Evolutionary conservation across 495 filamentous ascomycete species (phyloP).

Genomic region (Xylaria longipes): DNA sequence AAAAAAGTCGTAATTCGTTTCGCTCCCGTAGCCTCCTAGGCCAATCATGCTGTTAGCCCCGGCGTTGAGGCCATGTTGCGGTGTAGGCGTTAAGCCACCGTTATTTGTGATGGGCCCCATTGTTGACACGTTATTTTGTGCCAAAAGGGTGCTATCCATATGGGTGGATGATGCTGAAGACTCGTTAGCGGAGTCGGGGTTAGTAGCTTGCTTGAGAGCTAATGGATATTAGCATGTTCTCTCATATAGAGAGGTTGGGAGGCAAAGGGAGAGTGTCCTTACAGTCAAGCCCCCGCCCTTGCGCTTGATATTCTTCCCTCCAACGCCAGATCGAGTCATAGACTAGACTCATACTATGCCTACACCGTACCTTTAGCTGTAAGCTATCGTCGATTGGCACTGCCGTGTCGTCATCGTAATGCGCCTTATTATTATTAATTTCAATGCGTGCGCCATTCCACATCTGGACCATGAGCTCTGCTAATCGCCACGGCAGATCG

Average conservation of each 20-base stretch:
- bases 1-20: slow-evolving; percentile 79
- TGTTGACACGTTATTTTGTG: slow-evolving; percentile 41
- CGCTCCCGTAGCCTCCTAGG: slow-evolving; percentile 62
- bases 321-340: slow-evolving; percentile 94
- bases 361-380: slow-evolving; percentile 83
- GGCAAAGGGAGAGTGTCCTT: slow-evolving; percentile 41
- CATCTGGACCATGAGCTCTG: slow-evolving; percentile 89
- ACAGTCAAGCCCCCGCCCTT: slow-evolving; percentile 80
- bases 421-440: slow-evolving; percentile 45
- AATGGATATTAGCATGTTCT: slow-evolving; percentile 47
- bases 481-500: slow-evolving; percentile 83
- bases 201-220: slow-evolving; percentile 85
- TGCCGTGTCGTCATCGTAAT: slow-evolving; percentile 45
- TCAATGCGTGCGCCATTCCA: slow-evolving; percentile 78
- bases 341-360: slow-evolving; percentile 92
- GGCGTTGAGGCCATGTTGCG: slow-evolving; percentile 50
- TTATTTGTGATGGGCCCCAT: slow-evolving; percentile 47
- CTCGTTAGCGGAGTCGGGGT: slow-evolving; percentile 78
- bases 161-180: slow-evolving; percentile 72
- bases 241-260: slow-evolving; percentile 27
- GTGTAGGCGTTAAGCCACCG: slow-evolving; percentile 54
- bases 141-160: slow-evolving; percentile 59
- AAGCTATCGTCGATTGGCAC: slow-evolving; percentile 71
- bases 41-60: slow-evolving; percentile 46
- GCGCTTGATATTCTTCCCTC: slow-evolving; percentile 84